A percentile compares a stretch with the other conserved stretches of the same genome.
phyloP scores from a whole-genome alignment of 345 rosid genomes.

The Kernera saxatilis region DNA sequence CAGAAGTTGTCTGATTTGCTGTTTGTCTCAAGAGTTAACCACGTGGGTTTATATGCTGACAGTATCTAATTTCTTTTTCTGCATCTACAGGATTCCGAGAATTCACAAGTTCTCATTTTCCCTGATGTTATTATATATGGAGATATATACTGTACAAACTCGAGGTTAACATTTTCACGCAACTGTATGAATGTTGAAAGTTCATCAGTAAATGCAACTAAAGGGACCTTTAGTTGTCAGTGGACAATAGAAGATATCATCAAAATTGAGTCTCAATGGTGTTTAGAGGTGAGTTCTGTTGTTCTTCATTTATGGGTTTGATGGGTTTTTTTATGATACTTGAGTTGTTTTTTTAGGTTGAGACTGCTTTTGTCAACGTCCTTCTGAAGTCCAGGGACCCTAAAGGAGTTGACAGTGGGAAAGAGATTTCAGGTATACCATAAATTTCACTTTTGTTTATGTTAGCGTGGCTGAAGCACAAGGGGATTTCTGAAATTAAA shows the following conservation, averaged over 20 bases:
- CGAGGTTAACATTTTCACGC: slow-evolving; percentile 45
- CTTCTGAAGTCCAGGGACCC: slow-evolving; percentile 42
- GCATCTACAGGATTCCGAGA: slow-evolving; percentile 43
- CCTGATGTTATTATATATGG: slow-evolving; percentile 48
- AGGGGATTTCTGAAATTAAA: not conserved
- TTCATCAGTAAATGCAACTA: slow-evolving; percentile 39
- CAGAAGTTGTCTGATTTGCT: not conserved
- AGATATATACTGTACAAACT: slow-evolving; percentile 38
- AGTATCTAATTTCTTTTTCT: not conserved
- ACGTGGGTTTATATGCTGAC: not conserved
- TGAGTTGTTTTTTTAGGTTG: slow-evolving; percentile 42
- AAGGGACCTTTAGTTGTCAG: slow-evolving; percentile 33
- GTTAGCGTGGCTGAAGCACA: not conserved
- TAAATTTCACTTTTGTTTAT: not conserved
- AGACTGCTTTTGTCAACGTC: slow-evolving; percentile 50
- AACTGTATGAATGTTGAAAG: slow-evolving; percentile 44
- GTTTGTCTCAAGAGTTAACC: not conserved
- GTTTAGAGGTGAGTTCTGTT: slow-evolving; percentile 38
- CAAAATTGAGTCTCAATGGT: slow-evolving; percentile 53
- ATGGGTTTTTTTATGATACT: not conserved
- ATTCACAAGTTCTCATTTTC: slow-evolving; percentile 34
- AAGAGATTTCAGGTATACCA: slow-evolving; percentile 46
- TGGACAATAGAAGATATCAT: slow-evolving; percentile 49
- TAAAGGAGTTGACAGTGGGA: slow-evolving; percentile 24
- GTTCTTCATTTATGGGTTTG: not conserved